Base-by-base conservation (phyloP, 495 filamentous ascomycete species). In the Lophiotrema nucula region DNA sequence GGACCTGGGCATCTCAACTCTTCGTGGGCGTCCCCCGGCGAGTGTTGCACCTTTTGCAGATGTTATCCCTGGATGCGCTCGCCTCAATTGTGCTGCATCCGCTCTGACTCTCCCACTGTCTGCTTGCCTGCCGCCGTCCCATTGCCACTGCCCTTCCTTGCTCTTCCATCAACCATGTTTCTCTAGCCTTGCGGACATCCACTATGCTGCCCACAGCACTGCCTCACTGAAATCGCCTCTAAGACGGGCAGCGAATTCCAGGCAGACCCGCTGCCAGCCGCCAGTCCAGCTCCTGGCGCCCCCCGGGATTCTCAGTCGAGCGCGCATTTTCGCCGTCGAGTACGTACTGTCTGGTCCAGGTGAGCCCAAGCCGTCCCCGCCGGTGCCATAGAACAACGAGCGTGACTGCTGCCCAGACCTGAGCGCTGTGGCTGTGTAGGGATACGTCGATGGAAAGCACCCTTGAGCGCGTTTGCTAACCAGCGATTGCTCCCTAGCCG, bases 281-380 rank as follows among this genome's bases (percentile, higher is more conserved):
- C 37, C 44, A 23, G n/a, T 35, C 57, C 46, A 62, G 52, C 59
- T 62, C 19, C 50, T 37, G 49, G 50, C n/a, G 2, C 19, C 12
- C 43, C 37, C 35, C 19, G 15, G 31, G 22, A 56, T 15, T 26
- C 1, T 15, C 18, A 21, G 42, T 24, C 27, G 15, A 35, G 31
- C 31, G 19, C 25, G 21, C n/a, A 19, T 47, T 44, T 56, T 41
- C 38, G 39, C 47, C 47, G 5, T 27, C 39, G 4, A 19, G 38
- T 21, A 24, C 56, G 47, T 27, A 31, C 39, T n/a, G 38, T 24
- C 23, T 47, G 2, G 31, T 25, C 33, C 18, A 64, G 60, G 60
- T 64, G 49, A 54, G 60, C 54, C 26, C 16, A 45, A 49, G 49
- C 60, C 54, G 38, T 33, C 13, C 35, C 56, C 24, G 18, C 37